phyloP scores from a whole-genome alignment of 768 basidiomycete genomes.

The Lanmaoa pseudosensibilis region DNA sequence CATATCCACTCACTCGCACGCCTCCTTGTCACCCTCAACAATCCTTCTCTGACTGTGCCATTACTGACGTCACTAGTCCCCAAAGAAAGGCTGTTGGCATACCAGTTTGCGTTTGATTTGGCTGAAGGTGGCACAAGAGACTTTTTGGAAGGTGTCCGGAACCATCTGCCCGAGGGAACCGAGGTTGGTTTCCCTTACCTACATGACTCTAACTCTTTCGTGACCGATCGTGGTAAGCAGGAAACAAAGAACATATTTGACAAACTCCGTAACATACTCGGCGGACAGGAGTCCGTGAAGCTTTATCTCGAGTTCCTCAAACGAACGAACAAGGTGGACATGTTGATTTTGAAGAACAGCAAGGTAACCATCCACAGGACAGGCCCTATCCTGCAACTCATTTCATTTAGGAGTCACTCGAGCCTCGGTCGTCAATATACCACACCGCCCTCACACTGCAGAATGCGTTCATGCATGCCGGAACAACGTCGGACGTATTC shows the following conservation, averaged over 20 bases:
- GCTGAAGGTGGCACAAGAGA: slow-evolving; percentile 93
- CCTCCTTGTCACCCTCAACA: slow-evolving; percentile 85
- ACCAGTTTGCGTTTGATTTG: slow-evolving; percentile 95
- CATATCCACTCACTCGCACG: slow-evolving; percentile 84
- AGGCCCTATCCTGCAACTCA: slow-evolving; percentile 2
- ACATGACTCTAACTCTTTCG: background rate
- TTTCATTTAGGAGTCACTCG: slow-evolving; percentile 71
- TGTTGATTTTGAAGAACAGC: slow-evolving; percentile 87
- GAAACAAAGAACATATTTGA: slow-evolving; percentile 63
- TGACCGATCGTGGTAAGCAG: slow-evolving; percentile 36
- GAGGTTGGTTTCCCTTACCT: slow-evolving; percentile 43
- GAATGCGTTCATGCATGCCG: slow-evolving; percentile 98
- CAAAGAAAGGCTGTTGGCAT: slow-evolving; percentile 75
- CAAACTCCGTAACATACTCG: slow-evolving; percentile 78
- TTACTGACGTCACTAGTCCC: slow-evolving; percentile 72
- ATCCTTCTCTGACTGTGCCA: slow-evolving; percentile 72
- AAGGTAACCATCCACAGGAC: slow-evolving; percentile 53
- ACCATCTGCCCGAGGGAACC: slow-evolving; percentile 65
- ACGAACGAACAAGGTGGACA: slow-evolving; percentile 90
- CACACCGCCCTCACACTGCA: slow-evolving; percentile 95
- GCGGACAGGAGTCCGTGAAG: slow-evolving; percentile 89
- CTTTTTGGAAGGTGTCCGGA: slow-evolving; percentile 77
- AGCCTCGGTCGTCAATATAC: slow-evolving; percentile 93
- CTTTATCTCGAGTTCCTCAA: slow-evolving; percentile 94
- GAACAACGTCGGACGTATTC: slow-evolving; percentile 93